Evolutionary conservation across 306 rosid genomes (phyloP), one percentile per base, ranked within the genome.

Genomic region (Fagus sylvatica): DNA sequence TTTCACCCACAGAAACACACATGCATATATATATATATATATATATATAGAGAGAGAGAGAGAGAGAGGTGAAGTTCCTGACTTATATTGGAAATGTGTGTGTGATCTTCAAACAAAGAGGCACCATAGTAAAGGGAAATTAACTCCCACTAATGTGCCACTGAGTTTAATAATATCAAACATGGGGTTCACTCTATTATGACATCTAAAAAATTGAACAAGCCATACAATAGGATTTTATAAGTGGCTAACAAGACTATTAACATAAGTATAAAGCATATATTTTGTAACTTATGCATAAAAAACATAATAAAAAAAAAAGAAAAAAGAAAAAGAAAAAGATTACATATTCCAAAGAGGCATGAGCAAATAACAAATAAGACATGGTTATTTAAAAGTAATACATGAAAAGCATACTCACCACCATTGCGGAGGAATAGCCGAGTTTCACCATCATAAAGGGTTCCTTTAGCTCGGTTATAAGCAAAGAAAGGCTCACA

Each of bases 401-500:
- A 12, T 66, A 17, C 30, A 39, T 17, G n/a, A 3, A 66, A 39
- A 37, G 33, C 71, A 66, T 56, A 78, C 82, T 88, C 79, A 92
- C 98, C 97, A 81, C 79, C 83, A 76, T 56, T 43, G 49, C 90
- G 92, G 59, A 95, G 89, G 91, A 95, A 92, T 36, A 95, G 79
- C 68, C 98, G 86, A 80, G 98, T 95, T 87, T 95, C 97, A 70
- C 98, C 98, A 74, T 92, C 98, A 56, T 95, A 95, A 71, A 95
- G 98, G 49, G 97, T 95, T 76, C 98, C 98, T 71, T 89, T 87
- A 40, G 98, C 97, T 53, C 98, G 95, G 78, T 91, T 95, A 76
- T 85, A 89, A 69, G 98, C 95, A 85, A 92, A 95, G 88, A 95
- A 95, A 59, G 78, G 87, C 84, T 95, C 98, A 51, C 98, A 95